A percentile compares a stretch with the other conserved stretches of the same genome.
These are phyloP conservation scores for Fibroporia radiculosa DNA, from an alignment of 768 basidiomycete genomes.

Conservation along the genomic window DNA sequence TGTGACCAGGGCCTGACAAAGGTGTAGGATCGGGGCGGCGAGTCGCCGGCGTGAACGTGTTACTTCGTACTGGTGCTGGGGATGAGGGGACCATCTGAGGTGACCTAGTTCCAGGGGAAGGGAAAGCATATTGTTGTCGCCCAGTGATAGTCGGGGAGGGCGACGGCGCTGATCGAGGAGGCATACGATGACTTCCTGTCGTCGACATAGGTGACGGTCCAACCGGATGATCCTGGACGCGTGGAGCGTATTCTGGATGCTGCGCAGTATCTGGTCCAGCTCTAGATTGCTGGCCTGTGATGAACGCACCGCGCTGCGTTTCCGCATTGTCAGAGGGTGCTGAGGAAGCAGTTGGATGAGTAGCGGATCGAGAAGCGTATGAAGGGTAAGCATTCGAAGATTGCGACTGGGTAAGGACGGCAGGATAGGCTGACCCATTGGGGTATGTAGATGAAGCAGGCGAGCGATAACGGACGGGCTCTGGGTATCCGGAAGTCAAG, in stretches of 20 bases:
- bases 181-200: constrained; percentile 11
- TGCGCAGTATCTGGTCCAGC: not conserved
- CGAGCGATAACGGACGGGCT: constrained; percentile 20
- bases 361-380: constrained; percentile 4
- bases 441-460: constrained; percentile 14
- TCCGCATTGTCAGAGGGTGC: not conserved
- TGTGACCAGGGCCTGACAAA: constrained; percentile 9
- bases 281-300: not conserved
- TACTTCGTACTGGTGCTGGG: constrained; percentile 13
- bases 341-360: constrained; percentile 4
- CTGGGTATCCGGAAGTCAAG: constrained; percentile 20
- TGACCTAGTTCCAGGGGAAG: constrained; percentile 10
- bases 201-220: not conserved
- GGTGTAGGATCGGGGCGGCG: not conserved
- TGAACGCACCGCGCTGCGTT: not conserved
- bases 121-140: constrained; percentile 6
- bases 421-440: not conserved
- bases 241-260: not conserved
- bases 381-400: constrained; percentile 9
- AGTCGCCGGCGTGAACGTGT: constrained; percentile 13
- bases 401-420: constrained; percentile 6
- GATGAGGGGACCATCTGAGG: constrained; percentile 8
- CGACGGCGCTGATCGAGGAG: constrained; percentile 18
- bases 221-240: constrained; percentile 4
- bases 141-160: constrained; percentile 15